A percentile compares a stretch with the other conserved stretches of the same genome.
phyloP scores from a whole-genome alignment of 1,139 yeast species.

The Torulaspora pretoriensis region DNA sequence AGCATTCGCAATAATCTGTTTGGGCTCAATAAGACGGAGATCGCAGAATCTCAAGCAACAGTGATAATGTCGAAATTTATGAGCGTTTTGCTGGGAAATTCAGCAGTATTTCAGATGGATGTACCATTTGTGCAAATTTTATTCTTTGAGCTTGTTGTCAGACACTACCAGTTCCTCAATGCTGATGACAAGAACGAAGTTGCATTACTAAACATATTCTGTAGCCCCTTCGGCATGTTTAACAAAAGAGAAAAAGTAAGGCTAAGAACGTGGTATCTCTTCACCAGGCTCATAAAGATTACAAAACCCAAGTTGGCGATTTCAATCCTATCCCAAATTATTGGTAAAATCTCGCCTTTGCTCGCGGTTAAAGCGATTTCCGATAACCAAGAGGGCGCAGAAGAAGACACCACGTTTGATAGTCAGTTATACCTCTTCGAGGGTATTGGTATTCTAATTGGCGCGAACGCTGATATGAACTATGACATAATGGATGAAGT shows the following conservation, averaged over 20 bases:
- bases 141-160: conserved; percentile 79
- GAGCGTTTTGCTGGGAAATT: conserved; percentile 43
- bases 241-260: conserved; percentile 69
- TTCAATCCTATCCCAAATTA: conserved; percentile 47
- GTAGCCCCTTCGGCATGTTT: conserved; percentile 77
- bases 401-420: conserved; percentile 64
- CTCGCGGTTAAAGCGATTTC: conserved; percentile 56
- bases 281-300: conserved; percentile 73
- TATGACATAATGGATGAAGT: conserved; percentile 55
- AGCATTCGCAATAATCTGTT: conserved; percentile 70
- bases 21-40: conserved; percentile 60
- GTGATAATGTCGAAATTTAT: conserved; percentile 51
- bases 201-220: conserved; percentile 65
- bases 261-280: conserved; percentile 84
- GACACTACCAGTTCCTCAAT: conserved; percentile 66
- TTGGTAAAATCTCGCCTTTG: conserved; percentile 48
- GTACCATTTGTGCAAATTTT: conserved; percentile 78
- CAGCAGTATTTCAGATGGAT: conserved; percentile 46
- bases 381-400: conserved; percentile 52
- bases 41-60: conserved; percentile 59
- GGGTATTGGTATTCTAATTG: conserved; percentile 62
- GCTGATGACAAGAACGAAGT: conserved; percentile 47
- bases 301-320: conserved; percentile 64
- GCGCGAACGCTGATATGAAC: conserved; percentile 40
- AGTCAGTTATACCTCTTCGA: conserved; percentile 82